Percentiles rank a stretch among this genome's conserved stretches.
phyloP scores from a whole-genome alignment of 2,329 filamentous ascomycete genomes.

The Orbilia brochopaga region DNA sequence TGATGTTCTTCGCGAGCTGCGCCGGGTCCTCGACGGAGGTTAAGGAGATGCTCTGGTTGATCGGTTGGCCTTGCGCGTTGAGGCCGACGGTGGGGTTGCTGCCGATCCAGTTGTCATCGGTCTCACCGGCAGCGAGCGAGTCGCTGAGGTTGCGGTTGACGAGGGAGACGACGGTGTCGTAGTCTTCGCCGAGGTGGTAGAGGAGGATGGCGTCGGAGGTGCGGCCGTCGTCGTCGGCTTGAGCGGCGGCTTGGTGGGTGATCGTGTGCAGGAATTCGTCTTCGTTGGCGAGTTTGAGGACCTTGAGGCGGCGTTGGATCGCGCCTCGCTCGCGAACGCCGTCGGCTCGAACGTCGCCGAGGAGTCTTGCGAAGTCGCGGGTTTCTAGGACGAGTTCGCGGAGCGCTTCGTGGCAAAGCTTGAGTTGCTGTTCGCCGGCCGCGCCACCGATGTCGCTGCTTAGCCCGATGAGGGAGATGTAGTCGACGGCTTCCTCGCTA shows the following conservation, averaged over 20 bases:
- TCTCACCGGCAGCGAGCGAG: conserved; percentile 81
- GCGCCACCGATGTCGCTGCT: conserved; percentile 81
- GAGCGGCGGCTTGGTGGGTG: conserved; percentile 86
- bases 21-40: conserved; percentile 72
- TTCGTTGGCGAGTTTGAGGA: conserved; percentile 80
- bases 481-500: conserved; percentile 88
- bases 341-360: conserved; percentile 87
- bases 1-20: conserved; percentile 68
- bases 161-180: conserved; percentile 89
- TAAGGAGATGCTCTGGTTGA: conserved; percentile 63
- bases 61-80: conserved; percentile 55
- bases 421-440: conserved; percentile 75
- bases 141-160: conserved; percentile 90
- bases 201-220: conserved; percentile 92
- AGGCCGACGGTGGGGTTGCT: conserved; percentile 61
- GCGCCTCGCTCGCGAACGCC: conserved; percentile 83
- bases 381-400: conserved; percentile 96
- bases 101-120: conserved; percentile 79
- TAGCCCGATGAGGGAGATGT: conserved; percentile 87
- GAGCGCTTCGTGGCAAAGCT: conserved; percentile 87
- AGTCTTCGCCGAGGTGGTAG: conserved; percentile 93
- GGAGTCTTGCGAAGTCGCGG: conserved; percentile 88
- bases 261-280: conserved; percentile 89
- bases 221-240: conserved; percentile 91
- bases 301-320: conserved; percentile 80